phyloP scores from a whole-genome alignment of 768 basidiomycete species.

The Pleurotus ostreatus region DNA sequence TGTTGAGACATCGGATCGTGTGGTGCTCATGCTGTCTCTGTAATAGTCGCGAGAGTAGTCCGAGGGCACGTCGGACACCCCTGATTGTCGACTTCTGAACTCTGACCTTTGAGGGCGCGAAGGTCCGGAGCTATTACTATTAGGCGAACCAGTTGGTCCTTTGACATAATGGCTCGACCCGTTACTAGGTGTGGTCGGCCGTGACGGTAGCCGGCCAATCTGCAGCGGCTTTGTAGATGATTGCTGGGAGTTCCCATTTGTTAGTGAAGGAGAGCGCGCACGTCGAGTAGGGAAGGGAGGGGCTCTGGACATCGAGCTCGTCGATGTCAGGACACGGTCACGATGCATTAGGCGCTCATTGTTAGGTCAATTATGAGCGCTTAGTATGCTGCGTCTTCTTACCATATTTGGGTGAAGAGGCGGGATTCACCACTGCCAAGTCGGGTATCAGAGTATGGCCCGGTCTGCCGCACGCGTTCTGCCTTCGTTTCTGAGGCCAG shows the following conservation, averaged over 20 bases:
- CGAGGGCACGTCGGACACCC: conserved; percentile 50
- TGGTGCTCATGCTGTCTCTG: conserved; percentile 50
- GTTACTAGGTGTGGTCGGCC: conserved; percentile 51
- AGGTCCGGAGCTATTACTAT: conserved; percentile 43
- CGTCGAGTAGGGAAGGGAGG: conserved; percentile 56
- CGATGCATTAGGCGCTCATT: too few relatives aligned
- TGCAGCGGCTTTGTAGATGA: conserved; percentile 54
- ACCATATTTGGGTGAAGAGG: too few relatives aligned
- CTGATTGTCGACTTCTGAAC: conserved; percentile 41
- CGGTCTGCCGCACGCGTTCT: conserved; percentile 11
- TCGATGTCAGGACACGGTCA: background rate
- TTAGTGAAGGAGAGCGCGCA: conserved; percentile 39
- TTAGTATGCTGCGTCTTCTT: background rate
- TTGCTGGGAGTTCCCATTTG: conserved; percentile 33
- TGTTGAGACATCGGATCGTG: conserved; percentile 39
- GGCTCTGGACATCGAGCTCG: conserved; percentile 48
- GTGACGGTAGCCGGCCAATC: conserved; percentile 51
- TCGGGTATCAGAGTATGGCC: background rate
- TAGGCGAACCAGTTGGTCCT: conserved; percentile 31
- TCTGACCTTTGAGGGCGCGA: conserved; percentile 68
- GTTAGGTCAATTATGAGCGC: background rate
- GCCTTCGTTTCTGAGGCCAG: conserved; percentile 29
- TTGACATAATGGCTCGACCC: conserved; percentile 32
- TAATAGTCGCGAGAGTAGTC: conserved; percentile 37
- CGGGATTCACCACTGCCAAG: too few relatives aligned